Evolutionary conservation across 768 basidiomycete species (phyloP).

Genomic region (Lactifluus rugatus): DNA sequence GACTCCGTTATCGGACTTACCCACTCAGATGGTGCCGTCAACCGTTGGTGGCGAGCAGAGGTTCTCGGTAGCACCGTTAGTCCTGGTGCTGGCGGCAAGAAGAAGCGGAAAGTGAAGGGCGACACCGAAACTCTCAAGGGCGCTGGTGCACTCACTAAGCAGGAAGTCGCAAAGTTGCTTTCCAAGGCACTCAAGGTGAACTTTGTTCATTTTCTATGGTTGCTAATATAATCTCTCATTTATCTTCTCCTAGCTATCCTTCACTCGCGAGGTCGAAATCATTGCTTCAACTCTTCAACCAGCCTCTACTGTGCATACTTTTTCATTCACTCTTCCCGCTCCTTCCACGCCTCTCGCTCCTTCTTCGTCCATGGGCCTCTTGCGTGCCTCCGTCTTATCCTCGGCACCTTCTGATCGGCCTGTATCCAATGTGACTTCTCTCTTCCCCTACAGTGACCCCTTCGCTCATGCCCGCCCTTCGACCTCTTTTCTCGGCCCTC

Average conservation of each 20-base stretch:
- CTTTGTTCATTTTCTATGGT: neutral
- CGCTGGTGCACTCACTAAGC: slow-evolving; percentile 71
- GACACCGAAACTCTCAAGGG: slow-evolving; percentile 61
- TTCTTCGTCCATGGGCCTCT: slow-evolving; percentile 57
- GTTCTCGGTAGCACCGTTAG: slow-evolving; percentile 83
- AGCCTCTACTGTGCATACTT: slow-evolving; percentile 84
- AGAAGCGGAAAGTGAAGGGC: slow-evolving; percentile 56
- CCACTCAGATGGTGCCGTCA: slow-evolving; percentile 78
- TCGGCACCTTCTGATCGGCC: slow-evolving; percentile 31
- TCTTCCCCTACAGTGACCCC: slow-evolving; percentile 72
- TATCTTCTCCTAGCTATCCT: slow-evolving; percentile 53
- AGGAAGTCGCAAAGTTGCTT: slow-evolving; percentile 83
- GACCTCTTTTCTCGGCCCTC: slow-evolving; percentile 70
- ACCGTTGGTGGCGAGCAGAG: slow-evolving; percentile 85
- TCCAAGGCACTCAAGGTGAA: slow-evolving; percentile 82
- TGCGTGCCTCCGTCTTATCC: slow-evolving; percentile 67
- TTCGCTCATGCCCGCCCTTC: slow-evolving; percentile 61
- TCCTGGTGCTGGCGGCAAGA: slow-evolving; percentile 64
- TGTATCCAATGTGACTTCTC: slow-evolving; percentile 60
- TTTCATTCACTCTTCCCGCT: slow-evolving; percentile 78
- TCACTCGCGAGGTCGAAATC: slow-evolving; percentile 86
- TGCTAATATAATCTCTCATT: neutral
- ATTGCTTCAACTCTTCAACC: slow-evolving; percentile 93
- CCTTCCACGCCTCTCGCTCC: slow-evolving; percentile 69
- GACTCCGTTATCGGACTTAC: slow-evolving; percentile 74